Conservation (phyloP, 1,284 basidiomycete genomes). For the Naganishia liquefaciens region DNA sequence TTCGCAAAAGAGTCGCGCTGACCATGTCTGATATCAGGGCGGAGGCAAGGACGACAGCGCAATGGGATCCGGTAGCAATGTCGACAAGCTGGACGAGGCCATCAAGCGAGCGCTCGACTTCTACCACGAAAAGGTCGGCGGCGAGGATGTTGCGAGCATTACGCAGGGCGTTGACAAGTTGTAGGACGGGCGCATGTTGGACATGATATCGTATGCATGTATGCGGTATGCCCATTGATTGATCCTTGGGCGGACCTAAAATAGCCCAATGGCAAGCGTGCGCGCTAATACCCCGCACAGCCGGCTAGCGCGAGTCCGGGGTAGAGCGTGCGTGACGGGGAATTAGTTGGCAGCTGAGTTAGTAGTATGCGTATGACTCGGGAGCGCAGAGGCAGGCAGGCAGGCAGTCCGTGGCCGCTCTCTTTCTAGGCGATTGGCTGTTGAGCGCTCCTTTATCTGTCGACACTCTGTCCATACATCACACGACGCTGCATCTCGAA, state of each 20-base stretch:
- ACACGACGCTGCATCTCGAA: too few relatives aligned
- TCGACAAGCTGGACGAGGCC: slow-evolving; percentile 69
- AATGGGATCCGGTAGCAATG: slow-evolving; percentile 77
- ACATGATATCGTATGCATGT: too few relatives aligned
- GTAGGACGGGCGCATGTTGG: neutral
- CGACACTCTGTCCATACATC: too few relatives aligned
- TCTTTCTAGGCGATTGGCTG: too few relatives aligned
- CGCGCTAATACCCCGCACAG: slow-evolving; percentile 10
- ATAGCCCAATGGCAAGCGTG: neutral
- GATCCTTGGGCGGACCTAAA: neutral
- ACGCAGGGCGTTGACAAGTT: slow-evolving; percentile 19
- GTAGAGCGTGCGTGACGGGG: slow-evolving; percentile 1
- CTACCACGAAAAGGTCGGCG: slow-evolving; percentile 42
- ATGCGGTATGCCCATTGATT: too few relatives aligned
- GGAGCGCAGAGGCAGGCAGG: too few relatives aligned
- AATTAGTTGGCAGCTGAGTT: too few relatives aligned
- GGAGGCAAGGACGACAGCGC: slow-evolving; percentile 88
- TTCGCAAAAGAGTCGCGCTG: neutral
- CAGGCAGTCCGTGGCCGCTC: too few relatives aligned
- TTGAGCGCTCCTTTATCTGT: too few relatives aligned
- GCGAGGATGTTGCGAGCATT: slow-evolving; percentile 6
- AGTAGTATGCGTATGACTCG: too few relatives aligned
- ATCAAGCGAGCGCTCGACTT: slow-evolving; percentile 58
- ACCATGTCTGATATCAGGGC: slow-evolving; percentile 60
- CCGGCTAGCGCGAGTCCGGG: slow-evolving; percentile 1